Conservation (phyloP, 495 filamentous ascomycete species). For the Penicillium silybi region DNA sequence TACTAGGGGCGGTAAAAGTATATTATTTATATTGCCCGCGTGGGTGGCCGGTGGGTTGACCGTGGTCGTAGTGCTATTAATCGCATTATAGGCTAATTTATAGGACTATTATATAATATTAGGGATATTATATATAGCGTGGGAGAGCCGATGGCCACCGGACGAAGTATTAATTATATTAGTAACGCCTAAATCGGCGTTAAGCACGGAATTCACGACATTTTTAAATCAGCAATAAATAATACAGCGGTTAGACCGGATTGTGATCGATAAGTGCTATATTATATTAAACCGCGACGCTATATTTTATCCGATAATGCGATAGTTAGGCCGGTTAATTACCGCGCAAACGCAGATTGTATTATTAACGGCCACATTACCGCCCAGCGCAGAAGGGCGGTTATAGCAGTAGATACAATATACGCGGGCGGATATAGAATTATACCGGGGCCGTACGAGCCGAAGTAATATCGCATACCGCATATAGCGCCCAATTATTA, state of each 20-base stretch:
- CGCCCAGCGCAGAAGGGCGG: conserved; percentile 2
- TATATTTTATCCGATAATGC: neutral
- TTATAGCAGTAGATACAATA: neutral
- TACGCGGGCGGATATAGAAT: neutral
- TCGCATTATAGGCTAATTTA: conserved; percentile 15
- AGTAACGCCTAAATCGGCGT: conserved; percentile 17
- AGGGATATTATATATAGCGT: too few species aligned
- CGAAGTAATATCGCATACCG: neutral
- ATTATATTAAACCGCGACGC: neutral
- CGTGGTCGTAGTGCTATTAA: conserved; percentile 5
- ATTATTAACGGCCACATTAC: conserved; percentile 22
- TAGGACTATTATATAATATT: conserved; percentile 1
- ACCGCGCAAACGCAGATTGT: conserved; percentile 12
- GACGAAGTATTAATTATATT: conserved; percentile 16
- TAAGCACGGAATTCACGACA: neutral
- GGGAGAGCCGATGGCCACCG: conserved; percentile 8
- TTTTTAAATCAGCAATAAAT: neutral
- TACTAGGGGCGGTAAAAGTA: too few species aligned
- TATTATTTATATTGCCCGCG: too few species aligned
- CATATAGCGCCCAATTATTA: neutral
- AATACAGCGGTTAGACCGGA: neutral
- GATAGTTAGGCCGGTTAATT: too few species aligned
- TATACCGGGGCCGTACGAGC: too few species aligned
- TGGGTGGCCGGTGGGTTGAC: conserved; percentile 5
- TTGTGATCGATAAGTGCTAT: neutral